phyloP scores from a whole-genome alignment of 1,284 basidiomycete genomes.

The Cryptococcus jaspeensis region DNA sequence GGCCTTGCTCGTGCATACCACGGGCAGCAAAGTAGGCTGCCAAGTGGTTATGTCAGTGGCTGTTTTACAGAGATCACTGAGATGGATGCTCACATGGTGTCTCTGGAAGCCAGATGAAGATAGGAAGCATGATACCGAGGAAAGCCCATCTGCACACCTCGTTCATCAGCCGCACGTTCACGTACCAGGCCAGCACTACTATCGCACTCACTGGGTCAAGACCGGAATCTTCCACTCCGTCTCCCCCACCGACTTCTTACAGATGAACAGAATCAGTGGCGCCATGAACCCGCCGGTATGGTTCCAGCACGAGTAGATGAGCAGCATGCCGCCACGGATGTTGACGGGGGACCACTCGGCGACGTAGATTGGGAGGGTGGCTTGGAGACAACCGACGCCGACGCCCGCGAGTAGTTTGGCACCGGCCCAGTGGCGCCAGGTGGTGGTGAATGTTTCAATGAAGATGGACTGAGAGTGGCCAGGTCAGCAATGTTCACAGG shows the following conservation, averaged over 20 bases:
- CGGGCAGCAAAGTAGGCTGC: slow-evolving; percentile 19
- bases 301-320: slow-evolving; percentile 17
- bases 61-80: not conserved
- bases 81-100: slow-evolving; percentile 15
- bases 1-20: slow-evolving; percentile 19
- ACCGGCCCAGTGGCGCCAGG: slow-evolving; percentile 20
- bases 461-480: slow-evolving; percentile 7
- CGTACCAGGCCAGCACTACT: no score
- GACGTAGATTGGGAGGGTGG: slow-evolving; percentile 22
- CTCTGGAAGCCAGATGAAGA: slow-evolving; percentile 31
- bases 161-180: not conserved
- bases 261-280: slow-evolving; percentile 17
- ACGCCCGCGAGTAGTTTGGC: slow-evolving; percentile 26
- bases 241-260: slow-evolving; percentile 12
- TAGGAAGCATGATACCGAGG: slow-evolving; percentile 25
- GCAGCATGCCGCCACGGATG: slow-evolving; percentile 21
- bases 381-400: slow-evolving; percentile 24
- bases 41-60: no score
- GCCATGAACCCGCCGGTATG: slow-evolving; percentile 19
- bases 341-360: slow-evolving; percentile 17
- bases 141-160: slow-evolving; percentile 15
- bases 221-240: slow-evolving; percentile 13
- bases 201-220: slow-evolving; percentile 5
- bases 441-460: slow-evolving; percentile 10
- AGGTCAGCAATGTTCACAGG: not conserved